Conservation (phyloP, 176 grass and related monocot genomes). For the Musa acuminata region DNA sequence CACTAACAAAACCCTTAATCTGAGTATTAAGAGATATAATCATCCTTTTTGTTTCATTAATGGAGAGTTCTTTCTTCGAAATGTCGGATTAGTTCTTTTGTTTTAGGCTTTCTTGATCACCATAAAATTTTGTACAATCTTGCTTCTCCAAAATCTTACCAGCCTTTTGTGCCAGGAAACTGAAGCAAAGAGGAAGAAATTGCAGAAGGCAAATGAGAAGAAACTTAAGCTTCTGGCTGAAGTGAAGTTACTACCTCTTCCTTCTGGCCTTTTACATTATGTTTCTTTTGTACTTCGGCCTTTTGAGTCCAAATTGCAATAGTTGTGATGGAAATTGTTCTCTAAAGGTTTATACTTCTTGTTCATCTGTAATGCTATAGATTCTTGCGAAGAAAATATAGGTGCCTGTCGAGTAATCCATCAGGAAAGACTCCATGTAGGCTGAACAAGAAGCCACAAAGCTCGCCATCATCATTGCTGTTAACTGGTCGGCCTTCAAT, state of each 20-base stretch:
- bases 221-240: constrained; percentile 45
- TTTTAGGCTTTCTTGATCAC: not conserved
- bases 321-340: not conserved
- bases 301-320: not conserved
- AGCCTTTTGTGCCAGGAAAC: constrained; percentile 44
- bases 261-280: not conserved
- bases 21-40: not conserved
- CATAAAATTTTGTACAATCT: not conserved
- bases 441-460: constrained; percentile 24
- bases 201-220: constrained; percentile 30
- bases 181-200: constrained; percentile 37
- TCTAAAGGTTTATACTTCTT: not conserved
- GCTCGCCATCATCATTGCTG: not conserved
- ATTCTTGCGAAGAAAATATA: constrained; percentile 42
- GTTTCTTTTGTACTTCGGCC: not conserved
- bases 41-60: not conserved
- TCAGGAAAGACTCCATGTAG: constrained; percentile 30
- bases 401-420: constrained; percentile 33
- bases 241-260: constrained; percentile 42
- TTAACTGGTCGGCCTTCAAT: not conserved
- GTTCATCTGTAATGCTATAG: constrained; percentile 16
- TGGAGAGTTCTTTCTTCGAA: not conserved
- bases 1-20: too few species aligned
- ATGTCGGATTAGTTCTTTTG: too few species aligned
- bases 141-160: not conserved